Evolutionary conservation across 176 grass and related monocot species (phyloP).

Genomic region (Pontederia paniculata): DNA sequence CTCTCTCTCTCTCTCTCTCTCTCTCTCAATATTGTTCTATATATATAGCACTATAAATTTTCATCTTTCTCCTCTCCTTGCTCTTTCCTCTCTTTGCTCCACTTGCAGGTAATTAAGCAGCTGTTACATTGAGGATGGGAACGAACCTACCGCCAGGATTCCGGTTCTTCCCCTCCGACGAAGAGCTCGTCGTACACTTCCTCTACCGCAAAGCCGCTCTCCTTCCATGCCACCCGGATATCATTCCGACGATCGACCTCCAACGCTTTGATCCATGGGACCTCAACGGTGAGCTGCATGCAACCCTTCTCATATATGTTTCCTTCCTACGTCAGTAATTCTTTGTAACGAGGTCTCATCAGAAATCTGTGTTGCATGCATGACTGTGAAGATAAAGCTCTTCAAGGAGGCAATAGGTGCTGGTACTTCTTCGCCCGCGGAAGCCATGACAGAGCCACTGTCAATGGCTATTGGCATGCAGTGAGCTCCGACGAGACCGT

Average conservation of each 20-base stretch:
- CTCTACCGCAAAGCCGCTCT: slow-evolving; percentile 53
- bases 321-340: not conserved
- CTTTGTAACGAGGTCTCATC: not conserved
- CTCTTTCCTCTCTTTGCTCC: not conserved
- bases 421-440: slow-evolving; percentile 83
- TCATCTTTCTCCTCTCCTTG: too few species aligned
- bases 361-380: slow-evolving; percentile 9
- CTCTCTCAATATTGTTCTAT: too few species aligned
- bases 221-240: slow-evolving; percentile 53
- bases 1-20: too few species aligned
- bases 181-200: slow-evolving; percentile 87
- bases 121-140: slow-evolving; percentile 39
- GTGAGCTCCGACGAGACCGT: slow-evolving; percentile 36
- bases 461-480: slow-evolving; percentile 57
- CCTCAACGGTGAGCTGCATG: slow-evolving; percentile 34
- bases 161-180: slow-evolving; percentile 86
- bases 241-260: slow-evolving; percentile 56
- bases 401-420: slow-evolving; percentile 36
- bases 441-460: slow-evolving; percentile 32
- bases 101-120: not conserved
- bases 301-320: slow-evolving; percentile 3
- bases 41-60: too few species aligned
- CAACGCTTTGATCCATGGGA: slow-evolving; percentile 74
- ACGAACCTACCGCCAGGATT: slow-evolving; percentile 79
- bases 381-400: slow-evolving; percentile 74